Conservation (phyloP, 495 filamentous ascomycete genomes). For the Letharia lupina region DNA sequence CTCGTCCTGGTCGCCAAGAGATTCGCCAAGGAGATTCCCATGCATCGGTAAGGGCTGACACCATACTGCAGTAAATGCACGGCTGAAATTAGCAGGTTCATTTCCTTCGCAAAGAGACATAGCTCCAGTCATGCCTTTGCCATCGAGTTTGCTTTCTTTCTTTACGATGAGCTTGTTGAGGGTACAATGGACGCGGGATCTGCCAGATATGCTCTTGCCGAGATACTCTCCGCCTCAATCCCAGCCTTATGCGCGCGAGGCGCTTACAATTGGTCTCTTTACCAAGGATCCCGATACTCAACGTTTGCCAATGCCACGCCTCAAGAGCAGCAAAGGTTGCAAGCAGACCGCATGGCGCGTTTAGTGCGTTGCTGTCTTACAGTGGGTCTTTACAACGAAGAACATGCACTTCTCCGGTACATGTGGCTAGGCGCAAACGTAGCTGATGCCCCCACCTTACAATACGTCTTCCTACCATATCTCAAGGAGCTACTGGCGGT, state of each 20-base stretch:
- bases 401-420: background rate
- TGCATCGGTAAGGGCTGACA: background rate
- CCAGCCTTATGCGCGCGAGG: background rate
- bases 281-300: too few relatives aligned
- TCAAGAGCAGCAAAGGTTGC: background rate
- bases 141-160: background rate
- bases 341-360: background rate
- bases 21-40: background rate
- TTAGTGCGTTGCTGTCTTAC: background rate
- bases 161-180: background rate
- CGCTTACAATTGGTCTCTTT: background rate
- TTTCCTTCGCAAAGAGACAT: background rate
- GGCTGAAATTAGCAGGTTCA: background rate
- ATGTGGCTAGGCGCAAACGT: background rate
- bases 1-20: background rate
- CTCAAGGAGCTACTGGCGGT: background rate
- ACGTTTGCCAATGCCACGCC: background rate
- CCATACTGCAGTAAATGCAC: background rate
- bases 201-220: background rate
- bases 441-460: background rate
- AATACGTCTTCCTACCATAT: conserved; percentile 1
- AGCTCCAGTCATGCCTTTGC: background rate
- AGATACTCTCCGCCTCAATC: background rate
- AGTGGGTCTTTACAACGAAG: background rate
- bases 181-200: background rate